These are phyloP conservation scores for Ceratobasidium sp. DNA, from an alignment of 1,284 basidiomycete species.

Conservation along the genomic window DNA sequence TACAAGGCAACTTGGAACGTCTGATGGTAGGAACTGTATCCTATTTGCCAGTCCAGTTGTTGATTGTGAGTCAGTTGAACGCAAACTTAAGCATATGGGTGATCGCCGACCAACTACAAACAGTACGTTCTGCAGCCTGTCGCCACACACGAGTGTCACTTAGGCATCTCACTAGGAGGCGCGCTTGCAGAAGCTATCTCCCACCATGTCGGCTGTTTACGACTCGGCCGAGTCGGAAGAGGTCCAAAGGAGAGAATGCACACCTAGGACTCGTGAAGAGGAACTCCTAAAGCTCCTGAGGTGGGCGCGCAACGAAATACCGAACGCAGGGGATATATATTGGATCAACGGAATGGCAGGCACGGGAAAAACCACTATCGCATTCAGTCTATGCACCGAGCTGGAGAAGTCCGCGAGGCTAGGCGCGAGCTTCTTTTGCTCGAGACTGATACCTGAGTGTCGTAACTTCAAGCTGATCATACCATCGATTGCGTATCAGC, in stretches of 20 bases:
- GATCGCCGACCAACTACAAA: not conserved
- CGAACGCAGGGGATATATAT: too few species aligned
- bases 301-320: slow-evolving; percentile 1
- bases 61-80: not conserved
- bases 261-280: not conserved
- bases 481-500: slow-evolving; percentile 8
- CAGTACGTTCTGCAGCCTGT: not conserved
- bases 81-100: not conserved
- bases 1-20: not conserved
- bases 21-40: not conserved
- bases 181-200: not conserved
- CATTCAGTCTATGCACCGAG: slow-evolving; percentile 9
- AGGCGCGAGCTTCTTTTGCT: slow-evolving; percentile 21
- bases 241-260: not conserved
- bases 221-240: not conserved
- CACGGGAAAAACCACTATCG: too few species aligned
- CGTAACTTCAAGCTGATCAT: not conserved
- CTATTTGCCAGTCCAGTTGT: not conserved
- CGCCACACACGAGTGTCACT: not conserved
- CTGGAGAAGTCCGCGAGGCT: not conserved
- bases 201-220: not conserved
- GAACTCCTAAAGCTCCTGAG: not conserved
- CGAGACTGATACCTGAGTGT: not conserved
- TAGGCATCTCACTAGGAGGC: not conserved
- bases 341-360: not conserved